Evolutionary conservation across 768 basidiomycete genomes (phyloP).

Genomic region (Tulasnella sp.): DNA sequence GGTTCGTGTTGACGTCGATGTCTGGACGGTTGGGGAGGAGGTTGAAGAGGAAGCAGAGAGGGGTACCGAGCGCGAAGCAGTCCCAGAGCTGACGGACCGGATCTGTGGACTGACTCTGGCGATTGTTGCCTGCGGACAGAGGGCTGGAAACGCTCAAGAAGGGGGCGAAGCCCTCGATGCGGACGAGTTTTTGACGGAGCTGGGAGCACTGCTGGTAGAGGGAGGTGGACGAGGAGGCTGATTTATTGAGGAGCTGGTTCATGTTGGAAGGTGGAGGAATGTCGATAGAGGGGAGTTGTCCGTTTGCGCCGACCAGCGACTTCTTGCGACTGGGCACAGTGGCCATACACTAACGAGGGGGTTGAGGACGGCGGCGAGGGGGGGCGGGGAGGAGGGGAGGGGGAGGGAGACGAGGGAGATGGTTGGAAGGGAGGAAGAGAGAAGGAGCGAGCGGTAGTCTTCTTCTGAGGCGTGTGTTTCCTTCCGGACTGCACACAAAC

Average conservation of each 20-base stretch:
- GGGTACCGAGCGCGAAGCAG: slow-evolving; percentile 85
- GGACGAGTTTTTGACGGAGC: slow-evolving; percentile 70
- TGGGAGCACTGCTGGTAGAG: slow-evolving; percentile 90
- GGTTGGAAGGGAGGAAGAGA: slow-evolving; percentile 9
- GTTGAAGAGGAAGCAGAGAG: slow-evolving; percentile 95
- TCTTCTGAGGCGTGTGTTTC: neutral
- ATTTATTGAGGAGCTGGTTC: slow-evolving; percentile 78
- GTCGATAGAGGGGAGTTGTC: slow-evolving; percentile 52
- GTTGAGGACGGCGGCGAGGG: neutral
- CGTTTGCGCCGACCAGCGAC: slow-evolving; percentile 53
- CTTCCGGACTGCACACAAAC: neutral
- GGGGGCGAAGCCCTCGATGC: slow-evolving; percentile 65
- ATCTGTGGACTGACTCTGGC: slow-evolving; percentile 68
- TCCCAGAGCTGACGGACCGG: slow-evolving; percentile 95
- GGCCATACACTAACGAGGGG: slow-evolving; percentile 40
- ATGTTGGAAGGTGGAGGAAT: slow-evolving; percentile 66
- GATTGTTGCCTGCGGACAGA: neutral
- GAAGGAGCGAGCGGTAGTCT: neutral
- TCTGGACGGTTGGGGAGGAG: slow-evolving; percentile 51
- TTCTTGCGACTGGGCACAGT: slow-evolving; percentile 58
- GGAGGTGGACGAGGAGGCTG: slow-evolving; percentile 79
- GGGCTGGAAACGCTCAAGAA: slow-evolving; percentile 34
- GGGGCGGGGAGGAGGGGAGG: neutral
- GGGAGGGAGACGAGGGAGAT: neutral
- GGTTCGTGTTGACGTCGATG: slow-evolving; percentile 61